These are phyloP conservation scores for Plasmodium gonderi DNA, from an alignment of 169 alveolate species.

Conservation along the genomic window DNA sequence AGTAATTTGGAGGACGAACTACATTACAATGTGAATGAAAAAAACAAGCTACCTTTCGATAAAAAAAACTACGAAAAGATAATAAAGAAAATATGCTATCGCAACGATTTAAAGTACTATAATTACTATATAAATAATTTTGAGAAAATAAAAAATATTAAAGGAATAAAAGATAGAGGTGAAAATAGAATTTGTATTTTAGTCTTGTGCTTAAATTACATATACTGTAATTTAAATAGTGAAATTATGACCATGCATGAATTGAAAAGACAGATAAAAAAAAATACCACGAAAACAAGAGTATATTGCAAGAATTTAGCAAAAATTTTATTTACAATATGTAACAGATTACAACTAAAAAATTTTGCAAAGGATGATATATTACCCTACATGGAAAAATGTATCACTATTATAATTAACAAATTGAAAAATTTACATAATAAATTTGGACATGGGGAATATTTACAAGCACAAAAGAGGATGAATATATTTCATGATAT, in stretches of 20 bases:
- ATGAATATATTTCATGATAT: slow-evolving; percentile 45
- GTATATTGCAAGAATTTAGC: slow-evolving; percentile 62
- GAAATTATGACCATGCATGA: slow-evolving; percentile 70
- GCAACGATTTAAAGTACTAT: slow-evolving; percentile 42
- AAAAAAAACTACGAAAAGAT: slow-evolving; percentile 25
- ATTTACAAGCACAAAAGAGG: slow-evolving; percentile 4
- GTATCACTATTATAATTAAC: slow-evolving; percentile 29
- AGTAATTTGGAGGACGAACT: slow-evolving; percentile 9
- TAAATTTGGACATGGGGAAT: background rate
- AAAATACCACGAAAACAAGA: slow-evolving; percentile 33
- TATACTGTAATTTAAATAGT: slow-evolving; percentile 63
- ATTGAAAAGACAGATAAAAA: slow-evolving; percentile 53
- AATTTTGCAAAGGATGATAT: slow-evolving; percentile 39
- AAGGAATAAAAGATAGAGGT: slow-evolving; percentile 44
- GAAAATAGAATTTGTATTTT: slow-evolving; percentile 71
- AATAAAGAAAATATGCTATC: slow-evolving; percentile 57
- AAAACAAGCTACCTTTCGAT: background rate
- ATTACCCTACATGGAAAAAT: slow-evolving; percentile 54
- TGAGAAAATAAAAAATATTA: slow-evolving; percentile 67
- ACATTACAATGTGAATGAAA: background rate
- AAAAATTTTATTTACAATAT: slow-evolving; percentile 47
- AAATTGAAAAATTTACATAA: slow-evolving; percentile 27
- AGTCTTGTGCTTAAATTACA: slow-evolving; percentile 49
- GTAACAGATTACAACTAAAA: slow-evolving; percentile 39
- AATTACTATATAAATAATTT: slow-evolving; percentile 53